These are phyloP conservation scores for Nannizzia gypsea DNA, from an alignment of 2,329 filamentous ascomycete genomes.

Conservation along the genomic window DNA sequence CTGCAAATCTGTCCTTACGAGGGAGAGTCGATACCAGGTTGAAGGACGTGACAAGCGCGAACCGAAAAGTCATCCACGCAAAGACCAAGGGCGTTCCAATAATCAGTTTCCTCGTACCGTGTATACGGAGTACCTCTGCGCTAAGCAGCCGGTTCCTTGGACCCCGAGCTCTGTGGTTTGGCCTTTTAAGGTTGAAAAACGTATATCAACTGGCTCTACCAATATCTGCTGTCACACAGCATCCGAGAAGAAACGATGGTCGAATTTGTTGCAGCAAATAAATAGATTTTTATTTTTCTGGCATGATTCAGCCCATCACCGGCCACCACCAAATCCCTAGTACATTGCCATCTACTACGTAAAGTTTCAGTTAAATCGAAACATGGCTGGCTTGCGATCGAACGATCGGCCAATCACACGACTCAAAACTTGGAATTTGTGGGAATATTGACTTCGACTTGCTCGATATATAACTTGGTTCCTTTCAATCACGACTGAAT, in stretches of 20 bases:
- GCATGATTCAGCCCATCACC: neutral
- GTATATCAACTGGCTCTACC: neutral
- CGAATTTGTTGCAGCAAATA: neutral
- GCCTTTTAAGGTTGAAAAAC: neutral
- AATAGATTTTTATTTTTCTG: neutral
- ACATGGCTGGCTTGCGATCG: conserved; percentile 2
- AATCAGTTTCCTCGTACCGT: neutral
- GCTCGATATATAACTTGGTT: neutral
- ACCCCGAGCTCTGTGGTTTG: neutral
- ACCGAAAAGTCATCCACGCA: neutral
- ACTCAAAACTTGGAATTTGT: conserved; percentile 1
- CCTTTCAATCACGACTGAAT: conserved; percentile 3
- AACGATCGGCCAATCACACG: conserved; percentile 1
- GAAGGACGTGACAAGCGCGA: conserved; percentile 1
- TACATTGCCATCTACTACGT: neutral
- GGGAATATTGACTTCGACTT: neutral
- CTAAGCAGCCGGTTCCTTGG: neutral
- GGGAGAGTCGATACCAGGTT: neutral
- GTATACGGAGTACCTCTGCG: neutral
- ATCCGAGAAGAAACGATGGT: neutral
- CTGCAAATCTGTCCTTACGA: neutral
- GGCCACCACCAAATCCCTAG: neutral
- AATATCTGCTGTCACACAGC: neutral
- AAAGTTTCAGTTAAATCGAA: neutral
- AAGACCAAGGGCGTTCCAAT: neutral